Evolutionary conservation across 176 grass and related monocot species (phyloP).

Genomic region (Stipa capillata): DNA sequence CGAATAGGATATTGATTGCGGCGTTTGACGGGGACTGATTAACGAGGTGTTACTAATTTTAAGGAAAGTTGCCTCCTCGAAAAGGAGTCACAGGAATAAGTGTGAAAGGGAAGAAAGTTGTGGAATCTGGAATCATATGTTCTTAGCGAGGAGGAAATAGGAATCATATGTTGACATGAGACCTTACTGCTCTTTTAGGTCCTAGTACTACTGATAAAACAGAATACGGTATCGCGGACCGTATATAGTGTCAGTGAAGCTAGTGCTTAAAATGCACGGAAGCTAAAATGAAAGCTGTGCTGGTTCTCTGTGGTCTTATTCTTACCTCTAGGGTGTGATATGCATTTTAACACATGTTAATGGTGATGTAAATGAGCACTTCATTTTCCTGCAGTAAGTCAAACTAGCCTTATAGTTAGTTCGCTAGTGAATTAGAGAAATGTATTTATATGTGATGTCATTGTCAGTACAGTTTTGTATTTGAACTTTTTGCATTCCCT

Average conservation of each 20-base stretch:
- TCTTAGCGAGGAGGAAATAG: no score
- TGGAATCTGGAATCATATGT: neutral
- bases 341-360: neutral
- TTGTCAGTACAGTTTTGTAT: neutral
- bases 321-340: neutral
- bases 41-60: neutral
- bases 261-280: neutral
- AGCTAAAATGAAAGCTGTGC: neutral
- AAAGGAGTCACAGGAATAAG: neutral
- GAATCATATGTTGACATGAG: no score
- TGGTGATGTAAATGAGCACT: neutral
- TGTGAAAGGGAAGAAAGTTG: conserved; percentile 9
- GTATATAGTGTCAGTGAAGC: no score
- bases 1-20: conserved; percentile 2
- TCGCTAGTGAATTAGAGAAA: neutral
- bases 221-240: neutral
- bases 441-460: neutral
- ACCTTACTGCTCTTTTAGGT: neutral
- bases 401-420: neutral
- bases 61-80: neutral
- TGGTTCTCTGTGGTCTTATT: neutral
- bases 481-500: neutral
- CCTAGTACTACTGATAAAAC: neutral
- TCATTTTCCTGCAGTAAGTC: neutral
- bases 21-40: conserved; percentile 30